These are phyloP conservation scores for Mucor indicus DNA, from an alignment of 371 early-diverging fungal species.

Conservation along the genomic window DNA sequence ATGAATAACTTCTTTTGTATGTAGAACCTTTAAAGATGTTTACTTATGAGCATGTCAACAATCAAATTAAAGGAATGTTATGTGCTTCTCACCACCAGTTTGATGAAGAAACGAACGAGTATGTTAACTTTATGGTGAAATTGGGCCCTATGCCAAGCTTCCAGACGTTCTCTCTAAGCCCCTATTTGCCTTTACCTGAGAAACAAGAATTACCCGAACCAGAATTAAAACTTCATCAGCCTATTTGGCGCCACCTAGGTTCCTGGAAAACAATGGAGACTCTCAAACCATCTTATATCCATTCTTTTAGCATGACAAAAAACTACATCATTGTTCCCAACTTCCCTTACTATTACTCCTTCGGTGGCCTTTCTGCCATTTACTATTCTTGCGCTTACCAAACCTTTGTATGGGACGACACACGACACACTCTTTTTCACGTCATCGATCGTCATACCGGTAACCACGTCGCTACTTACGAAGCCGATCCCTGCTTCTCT, in stretches of 20 bases:
- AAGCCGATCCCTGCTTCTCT: slow-evolving; percentile 57
- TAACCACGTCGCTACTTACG: slow-evolving; percentile 61
- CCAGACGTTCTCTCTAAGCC: slow-evolving; percentile 32
- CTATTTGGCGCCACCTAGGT: slow-evolving; percentile 45
- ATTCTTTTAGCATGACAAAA: slow-evolving; percentile 61
- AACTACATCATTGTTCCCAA: slow-evolving; percentile 63
- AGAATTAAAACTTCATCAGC: slow-evolving; percentile 28
- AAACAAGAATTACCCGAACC: slow-evolving; percentile 18
- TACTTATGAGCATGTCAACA: slow-evolving; percentile 48
- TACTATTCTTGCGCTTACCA: slow-evolving; percentile 58
- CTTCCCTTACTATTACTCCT: slow-evolving; percentile 59
- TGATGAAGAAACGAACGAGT: slow-evolving; percentile 49
- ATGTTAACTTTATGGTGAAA: slow-evolving; percentile 49
- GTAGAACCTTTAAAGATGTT: slow-evolving; percentile 52
- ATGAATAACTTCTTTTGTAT: not conserved
- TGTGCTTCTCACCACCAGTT: slow-evolving; percentile 51
- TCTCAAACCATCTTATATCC: slow-evolving; percentile 55
- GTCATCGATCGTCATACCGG: slow-evolving; percentile 53
- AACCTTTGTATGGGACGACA: slow-evolving; percentile 56
- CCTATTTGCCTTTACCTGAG: slow-evolving; percentile 21
- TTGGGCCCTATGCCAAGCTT: slow-evolving; percentile 44
- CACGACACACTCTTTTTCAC: slow-evolving; percentile 49
- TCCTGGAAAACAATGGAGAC: slow-evolving; percentile 40
- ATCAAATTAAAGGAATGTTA: slow-evolving; percentile 42
- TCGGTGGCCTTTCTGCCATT: slow-evolving; percentile 54